Evolutionary conservation across 805 yeast species (phyloP).

Genomic region (Candida adriatica): DNA sequence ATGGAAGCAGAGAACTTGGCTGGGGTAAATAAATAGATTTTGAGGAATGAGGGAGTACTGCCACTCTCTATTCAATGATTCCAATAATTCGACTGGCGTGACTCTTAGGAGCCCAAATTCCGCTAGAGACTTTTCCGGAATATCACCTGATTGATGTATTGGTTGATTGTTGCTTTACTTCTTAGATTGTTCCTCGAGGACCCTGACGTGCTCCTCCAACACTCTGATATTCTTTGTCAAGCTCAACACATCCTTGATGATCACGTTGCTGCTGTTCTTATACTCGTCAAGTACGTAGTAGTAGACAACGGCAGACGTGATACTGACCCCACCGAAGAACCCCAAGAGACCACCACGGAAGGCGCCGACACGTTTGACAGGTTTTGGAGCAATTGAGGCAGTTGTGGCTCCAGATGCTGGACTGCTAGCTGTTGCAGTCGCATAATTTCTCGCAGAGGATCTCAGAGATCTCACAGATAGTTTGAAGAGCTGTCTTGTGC

Average conservation of each 20-base stretch:
- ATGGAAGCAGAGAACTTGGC: too few species aligned
- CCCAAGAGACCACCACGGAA: conserved; percentile 56
- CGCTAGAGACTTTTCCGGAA: too few species aligned
- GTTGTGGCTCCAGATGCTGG: background rate
- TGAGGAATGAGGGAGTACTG: too few species aligned
- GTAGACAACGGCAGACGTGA: conserved; percentile 72
- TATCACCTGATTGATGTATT: too few species aligned
- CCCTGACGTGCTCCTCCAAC: conserved; percentile 63
- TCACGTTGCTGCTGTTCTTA: conserved; percentile 62
- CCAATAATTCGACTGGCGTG: too few species aligned
- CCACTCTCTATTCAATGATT: too few species aligned
- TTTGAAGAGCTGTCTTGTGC: too few species aligned
- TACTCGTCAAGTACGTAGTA: conserved; percentile 74
- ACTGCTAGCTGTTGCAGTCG: conserved; percentile 7
- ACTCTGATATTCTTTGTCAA: conserved; percentile 62
- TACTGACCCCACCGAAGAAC: conserved; percentile 67
- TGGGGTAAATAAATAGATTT: too few species aligned
- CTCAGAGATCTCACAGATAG: too few species aligned
- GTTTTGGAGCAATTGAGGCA: conserved; percentile 1
- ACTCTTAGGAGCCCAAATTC: too few species aligned
- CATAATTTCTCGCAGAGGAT: conserved; percentile 5
- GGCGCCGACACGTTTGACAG: conserved; percentile 29
- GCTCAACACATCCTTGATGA: conserved; percentile 66
- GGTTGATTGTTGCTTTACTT: too few species aligned
- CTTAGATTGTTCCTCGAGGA: conserved; percentile 46